Base-by-base conservation (phyloP, 179 eudicot genomes). In the Beta lomatogona region DNA sequence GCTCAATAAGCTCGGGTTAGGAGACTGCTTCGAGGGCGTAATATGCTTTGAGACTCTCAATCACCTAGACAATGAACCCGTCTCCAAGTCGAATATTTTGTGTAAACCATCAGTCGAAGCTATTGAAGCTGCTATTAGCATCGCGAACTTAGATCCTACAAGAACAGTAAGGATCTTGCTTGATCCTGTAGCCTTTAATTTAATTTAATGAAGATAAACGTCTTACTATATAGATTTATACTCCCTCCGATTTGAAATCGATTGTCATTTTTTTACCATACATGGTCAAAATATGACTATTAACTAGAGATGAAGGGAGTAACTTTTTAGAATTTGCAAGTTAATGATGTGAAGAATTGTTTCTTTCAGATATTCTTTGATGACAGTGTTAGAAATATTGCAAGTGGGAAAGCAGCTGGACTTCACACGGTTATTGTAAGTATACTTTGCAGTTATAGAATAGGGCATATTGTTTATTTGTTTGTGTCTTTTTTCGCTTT, bases 31-130 rank as follows among this genome's bases (percentile, higher is more conserved):
- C 58, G 96, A 95, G 73, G 98, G 96, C 15, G 82, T 95, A 28
- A 95, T 95, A 77, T 94, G 98, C 85, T 95, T 95, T 69, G 99
- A 95, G 83, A 92, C 99, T 59, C 90, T 95, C 12, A 95, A 95
- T 83, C 89, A 66, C 22, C 53, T 36, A 9, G 50, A 75, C n/a
- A 60, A 86, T 73, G 18, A 64, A 64, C 73, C 45, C 18, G 28
- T n/a, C 25, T 78, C 85, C 18, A 75, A 85, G 21, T 82, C 85
- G 1, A 64, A 54, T 19, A 87, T 94, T 73, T 86, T 94, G 45
- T 94, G 99, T 77, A 95, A 95, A 79, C 99, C 99, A 7, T 86
- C 89, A 0, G 84, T 91, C n/a, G 88, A 89, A 79, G 88, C 97
- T 68, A 79, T 95, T 67, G 88, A 89, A 85, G 98, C 94, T 59